Evolutionary conservation across 1,139 yeast genomes (phyloP).

Genomic region (Pichia sp.): DNA sequence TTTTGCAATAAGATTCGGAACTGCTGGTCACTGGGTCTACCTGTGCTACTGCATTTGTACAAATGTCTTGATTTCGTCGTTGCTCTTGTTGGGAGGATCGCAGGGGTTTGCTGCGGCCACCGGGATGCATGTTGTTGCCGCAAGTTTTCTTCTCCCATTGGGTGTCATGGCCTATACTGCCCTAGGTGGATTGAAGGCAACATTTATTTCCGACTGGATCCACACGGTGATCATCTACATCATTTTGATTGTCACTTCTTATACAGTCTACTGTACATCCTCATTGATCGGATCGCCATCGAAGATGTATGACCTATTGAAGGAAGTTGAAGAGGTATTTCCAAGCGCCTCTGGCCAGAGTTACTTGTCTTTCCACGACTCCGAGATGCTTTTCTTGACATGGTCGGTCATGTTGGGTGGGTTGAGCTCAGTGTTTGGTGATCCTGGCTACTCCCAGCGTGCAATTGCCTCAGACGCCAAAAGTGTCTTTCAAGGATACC

Average conservation of each 20-base stretch:
- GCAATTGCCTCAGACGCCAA: conserved; percentile 40
- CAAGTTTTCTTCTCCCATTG: conserved; percentile 39
- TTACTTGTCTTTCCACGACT: conserved; percentile 44
- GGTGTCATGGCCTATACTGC: conserved; percentile 42
- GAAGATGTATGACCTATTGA: conserved; percentile 42
- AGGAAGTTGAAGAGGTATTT: conserved; percentile 26
- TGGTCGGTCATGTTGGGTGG: conserved; percentile 26
- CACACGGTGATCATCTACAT: conserved; percentile 29
- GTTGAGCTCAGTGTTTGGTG: conserved; percentile 26
- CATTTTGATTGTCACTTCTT: conserved; percentile 35
- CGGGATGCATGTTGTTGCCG: conserved; percentile 40
- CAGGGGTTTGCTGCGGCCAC: conserved; percentile 38
- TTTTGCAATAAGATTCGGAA: conserved; percentile 45
- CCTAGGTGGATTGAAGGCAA: conserved; percentile 43
- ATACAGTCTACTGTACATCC: conserved; percentile 40
- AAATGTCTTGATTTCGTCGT: conserved; percentile 31
- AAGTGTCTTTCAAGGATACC: conserved; percentile 35
- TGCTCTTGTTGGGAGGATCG: conserved; percentile 38
- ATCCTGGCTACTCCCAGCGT: conserved; percentile 31
- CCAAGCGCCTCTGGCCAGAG: conserved; percentile 44
- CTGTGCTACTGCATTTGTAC: conserved; percentile 26
- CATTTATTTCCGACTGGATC: conserved; percentile 34
- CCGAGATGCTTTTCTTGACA: conserved; percentile 27
- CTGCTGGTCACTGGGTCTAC: conserved; percentile 28
- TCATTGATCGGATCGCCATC: conserved; percentile 44